A percentile compares a stretch with the other conserved stretches of the same genome.
phyloP scores from a whole-genome alignment of 1,284 basidiomycete genomes.

The Pseudozyma thailandica region DNA sequence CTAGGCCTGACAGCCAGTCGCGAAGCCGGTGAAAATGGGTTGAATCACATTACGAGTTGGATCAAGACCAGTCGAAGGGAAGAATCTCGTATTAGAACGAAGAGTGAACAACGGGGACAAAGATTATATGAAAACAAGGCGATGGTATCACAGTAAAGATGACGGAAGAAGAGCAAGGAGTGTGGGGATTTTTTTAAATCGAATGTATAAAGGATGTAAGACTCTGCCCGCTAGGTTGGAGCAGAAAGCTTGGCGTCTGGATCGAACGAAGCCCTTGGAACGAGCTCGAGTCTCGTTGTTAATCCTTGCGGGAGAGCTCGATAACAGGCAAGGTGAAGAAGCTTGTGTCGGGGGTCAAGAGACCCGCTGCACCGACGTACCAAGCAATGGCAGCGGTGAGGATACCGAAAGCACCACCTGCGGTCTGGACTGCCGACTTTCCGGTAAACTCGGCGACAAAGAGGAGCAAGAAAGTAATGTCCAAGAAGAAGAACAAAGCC shows the following conservation, averaged over 20 bases:
- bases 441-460: conserved; percentile 62
- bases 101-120: not conserved
- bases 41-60: not conserved
- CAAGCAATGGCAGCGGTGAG: conserved; percentile 60
- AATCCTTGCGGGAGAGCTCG: conserved; percentile 56
- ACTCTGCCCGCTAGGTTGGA: too few species aligned
- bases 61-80: not conserved
- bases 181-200: not conserved
- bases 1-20: too few species aligned
- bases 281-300: not conserved
- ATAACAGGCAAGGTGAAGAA: conserved; percentile 71
- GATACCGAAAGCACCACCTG: conserved; percentile 56
- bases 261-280: too few species aligned
- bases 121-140: conserved; percentile 3
- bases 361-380: conserved; percentile 71
- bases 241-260: too few species aligned
- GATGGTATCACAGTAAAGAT: conserved; percentile 1
- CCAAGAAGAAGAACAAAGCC: conserved; percentile 79
- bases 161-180: conserved; percentile 10
- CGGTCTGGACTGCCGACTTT: conserved; percentile 46
- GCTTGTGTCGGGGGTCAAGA: conserved; percentile 70
- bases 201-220: too few species aligned
- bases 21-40: too few species aligned
- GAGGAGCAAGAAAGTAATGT: conserved; percentile 71
- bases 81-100: not conserved